phyloP scores from a whole-genome alignment of 1,284 basidiomycete species.

The Hemileia vastatrix region DNA sequence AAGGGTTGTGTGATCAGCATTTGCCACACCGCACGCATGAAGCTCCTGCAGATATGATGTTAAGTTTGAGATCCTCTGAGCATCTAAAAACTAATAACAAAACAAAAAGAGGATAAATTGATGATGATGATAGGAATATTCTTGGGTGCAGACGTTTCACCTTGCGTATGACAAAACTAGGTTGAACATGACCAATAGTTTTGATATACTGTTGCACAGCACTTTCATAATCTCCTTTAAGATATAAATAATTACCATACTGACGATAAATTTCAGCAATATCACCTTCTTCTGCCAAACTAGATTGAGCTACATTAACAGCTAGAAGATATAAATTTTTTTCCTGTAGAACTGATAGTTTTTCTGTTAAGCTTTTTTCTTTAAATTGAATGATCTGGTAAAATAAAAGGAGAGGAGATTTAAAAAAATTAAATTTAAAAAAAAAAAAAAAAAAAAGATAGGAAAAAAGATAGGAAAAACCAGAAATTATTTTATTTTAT shows the following conservation, averaged over 20 bases:
- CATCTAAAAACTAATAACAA: constrained; percentile 71
- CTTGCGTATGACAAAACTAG: constrained; percentile 94
- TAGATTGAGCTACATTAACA: constrained; percentile 58
- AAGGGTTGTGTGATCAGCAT: constrained; percentile 92
- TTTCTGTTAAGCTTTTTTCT: constrained; percentile 11
- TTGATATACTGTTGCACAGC: constrained; percentile 85
- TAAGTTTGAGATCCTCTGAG: constrained; percentile 87
- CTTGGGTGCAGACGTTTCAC: constrained; percentile 46
- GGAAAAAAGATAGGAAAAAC: constrained; percentile 10
- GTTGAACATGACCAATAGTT: constrained; percentile 78
- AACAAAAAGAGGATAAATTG: not conserved
- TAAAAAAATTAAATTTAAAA: constrained; percentile 23
- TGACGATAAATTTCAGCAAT: constrained; percentile 75
- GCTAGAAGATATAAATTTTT: constrained; percentile 59
- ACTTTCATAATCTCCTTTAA: constrained; percentile 82
- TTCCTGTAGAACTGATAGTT: too few species aligned
- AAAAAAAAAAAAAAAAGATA: constrained; percentile 53
- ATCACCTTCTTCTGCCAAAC: constrained; percentile 47
- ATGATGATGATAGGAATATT: constrained; percentile 13
- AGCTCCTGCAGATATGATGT: constrained; percentile 93
- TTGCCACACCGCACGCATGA: constrained; percentile 76
- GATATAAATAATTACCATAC: constrained; percentile 85
- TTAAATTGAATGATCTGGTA: constrained; percentile 21
- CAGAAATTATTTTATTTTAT: not conserved
- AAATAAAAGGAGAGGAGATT: constrained; percentile 23